Conservation (phyloP, 192 early-diverging fungal species). For the Coemansia reversa region DNA sequence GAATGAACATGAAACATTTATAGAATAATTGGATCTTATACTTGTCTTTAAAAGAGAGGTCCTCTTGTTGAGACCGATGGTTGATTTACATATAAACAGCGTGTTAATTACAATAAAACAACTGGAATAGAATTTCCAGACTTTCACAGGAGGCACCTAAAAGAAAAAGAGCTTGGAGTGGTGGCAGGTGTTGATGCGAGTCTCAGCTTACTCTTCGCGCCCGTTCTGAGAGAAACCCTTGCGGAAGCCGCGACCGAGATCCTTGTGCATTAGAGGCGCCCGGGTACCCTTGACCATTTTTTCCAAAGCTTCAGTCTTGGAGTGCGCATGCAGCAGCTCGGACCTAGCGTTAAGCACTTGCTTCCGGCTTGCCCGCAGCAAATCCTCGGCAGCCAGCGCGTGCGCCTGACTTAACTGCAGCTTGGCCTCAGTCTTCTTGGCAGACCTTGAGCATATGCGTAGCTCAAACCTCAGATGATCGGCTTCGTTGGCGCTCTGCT, state of each 20-base stretch:
- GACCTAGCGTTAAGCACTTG: too few species aligned
- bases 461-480: too few species aligned
- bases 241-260: constrained; percentile 40
- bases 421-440: constrained; percentile 8
- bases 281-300: constrained; percentile 36
- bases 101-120: too few species aligned
- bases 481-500: not conserved
- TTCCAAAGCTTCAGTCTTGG: constrained; percentile 22
- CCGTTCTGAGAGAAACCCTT: constrained; percentile 45
- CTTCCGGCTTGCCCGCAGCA: not conserved
- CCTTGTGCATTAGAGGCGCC: constrained; percentile 24
- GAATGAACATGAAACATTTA: too few species aligned
- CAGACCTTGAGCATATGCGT: not conserved
- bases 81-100: too few species aligned
- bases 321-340: constrained; percentile 39
- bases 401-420: constrained; percentile 10
- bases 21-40: too few species aligned
- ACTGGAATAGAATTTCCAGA: too few species aligned
- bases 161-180: constrained; percentile 43
- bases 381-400: constrained; percentile 36
- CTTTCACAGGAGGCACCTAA: not conserved
- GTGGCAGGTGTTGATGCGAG: constrained; percentile 23
- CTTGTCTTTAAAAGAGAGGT: too few species aligned
- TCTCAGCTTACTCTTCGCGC: constrained; percentile 33
- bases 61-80: too few species aligned